Evolutionary conservation across 2,329 filamentous ascomycete species (phyloP).

Genomic region (Scolecobasidium constrictum): DNA sequence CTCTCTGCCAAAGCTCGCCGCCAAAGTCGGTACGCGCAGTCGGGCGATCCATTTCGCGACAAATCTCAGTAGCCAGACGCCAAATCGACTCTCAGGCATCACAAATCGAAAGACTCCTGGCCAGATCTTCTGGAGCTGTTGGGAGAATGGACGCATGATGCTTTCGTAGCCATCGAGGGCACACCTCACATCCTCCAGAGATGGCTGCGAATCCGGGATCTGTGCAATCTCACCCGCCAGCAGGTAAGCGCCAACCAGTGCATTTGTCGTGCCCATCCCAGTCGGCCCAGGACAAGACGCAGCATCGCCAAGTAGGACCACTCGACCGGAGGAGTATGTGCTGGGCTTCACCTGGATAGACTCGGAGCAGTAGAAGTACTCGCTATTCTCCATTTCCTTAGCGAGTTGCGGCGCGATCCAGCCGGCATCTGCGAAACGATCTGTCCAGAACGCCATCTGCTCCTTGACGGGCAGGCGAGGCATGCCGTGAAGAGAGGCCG

Average conservation of each 20-base stretch:
- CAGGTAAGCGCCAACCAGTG: conserved; percentile 9
- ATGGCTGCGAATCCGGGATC: too few relatives aligned
- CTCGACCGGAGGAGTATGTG: conserved; percentile 22
- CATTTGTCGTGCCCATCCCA: conserved; percentile 13
- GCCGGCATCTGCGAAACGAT: conserved; percentile 24
- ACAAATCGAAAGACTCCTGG: conserved; percentile 18
- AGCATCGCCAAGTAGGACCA: conserved; percentile 28
- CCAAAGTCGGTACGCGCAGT: too few relatives aligned
- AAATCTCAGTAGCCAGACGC: conserved; percentile 15
- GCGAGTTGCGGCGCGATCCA: conserved; percentile 27
- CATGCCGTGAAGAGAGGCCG: too few relatives aligned
- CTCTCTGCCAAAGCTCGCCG: too few relatives aligned
- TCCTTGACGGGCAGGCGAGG: too few relatives aligned
- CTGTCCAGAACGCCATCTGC: conserved; percentile 17
- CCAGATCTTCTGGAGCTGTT: conserved; percentile 16
- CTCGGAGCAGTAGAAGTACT: conserved; percentile 37
- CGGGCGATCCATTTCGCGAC: too few relatives aligned
- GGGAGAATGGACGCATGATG: conserved; percentile 15
- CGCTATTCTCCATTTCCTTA: conserved; percentile 25
- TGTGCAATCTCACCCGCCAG: conserved; percentile 11
- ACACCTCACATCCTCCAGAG: too few relatives aligned
- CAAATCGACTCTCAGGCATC: conserved; percentile 18
- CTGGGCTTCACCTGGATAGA: conserved; percentile 27
- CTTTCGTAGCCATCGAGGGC: conserved; percentile 16
- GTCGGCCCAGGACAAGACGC: conserved; percentile 24